phyloP scores from a whole-genome alignment of 2,329 filamentous ascomycete species.

The Chaetomium sp. region DNA sequence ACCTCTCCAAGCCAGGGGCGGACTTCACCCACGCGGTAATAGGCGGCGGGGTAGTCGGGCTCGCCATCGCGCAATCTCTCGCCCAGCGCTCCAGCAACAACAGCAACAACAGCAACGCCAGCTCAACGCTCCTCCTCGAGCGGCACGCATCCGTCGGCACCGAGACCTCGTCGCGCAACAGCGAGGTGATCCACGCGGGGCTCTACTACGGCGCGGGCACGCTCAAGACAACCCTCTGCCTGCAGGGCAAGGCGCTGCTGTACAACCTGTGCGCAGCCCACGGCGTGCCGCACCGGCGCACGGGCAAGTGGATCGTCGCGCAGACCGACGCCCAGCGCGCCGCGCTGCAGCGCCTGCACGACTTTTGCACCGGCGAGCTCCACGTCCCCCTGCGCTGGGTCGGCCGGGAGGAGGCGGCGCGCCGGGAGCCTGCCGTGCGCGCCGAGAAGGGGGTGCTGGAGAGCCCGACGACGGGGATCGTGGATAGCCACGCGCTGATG shows the following conservation, averaged over 20 bases:
- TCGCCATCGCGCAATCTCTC: conserved; percentile 75
- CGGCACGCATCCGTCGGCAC: conserved; percentile 74
- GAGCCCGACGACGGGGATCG: conserved; percentile 82
- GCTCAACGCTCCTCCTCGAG: conserved; percentile 74
- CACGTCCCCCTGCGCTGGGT: conserved; percentile 75
- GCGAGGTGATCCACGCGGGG: conserved; percentile 94
- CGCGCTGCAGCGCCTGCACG: conserved; percentile 58
- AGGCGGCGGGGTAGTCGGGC: conserved; percentile 69
- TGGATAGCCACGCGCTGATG: conserved; percentile 88
- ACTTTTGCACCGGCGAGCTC: conserved; percentile 45
- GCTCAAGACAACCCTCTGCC: conserved; percentile 82
- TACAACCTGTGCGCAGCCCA: conserved; percentile 74
- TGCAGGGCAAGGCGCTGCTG: conserved; percentile 73
- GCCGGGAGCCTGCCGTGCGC: conserved; percentile 73
- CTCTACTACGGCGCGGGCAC: conserved; percentile 80
- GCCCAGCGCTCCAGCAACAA: conserved; percentile 52
- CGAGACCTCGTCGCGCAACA: conserved; percentile 88
- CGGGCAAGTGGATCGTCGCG: conserved; percentile 93
- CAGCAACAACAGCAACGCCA: neutral
- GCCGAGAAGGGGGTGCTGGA: conserved; percentile 77
- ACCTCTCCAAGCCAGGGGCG: conserved; percentile 5
- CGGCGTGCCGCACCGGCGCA: conserved; percentile 70
- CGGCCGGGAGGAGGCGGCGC: conserved; percentile 58
- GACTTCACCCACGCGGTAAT: conserved; percentile 46
- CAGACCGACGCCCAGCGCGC: conserved; percentile 72